Conservation (phyloP, 139 green algal genomes). For the Closterium sp. region DNA sequence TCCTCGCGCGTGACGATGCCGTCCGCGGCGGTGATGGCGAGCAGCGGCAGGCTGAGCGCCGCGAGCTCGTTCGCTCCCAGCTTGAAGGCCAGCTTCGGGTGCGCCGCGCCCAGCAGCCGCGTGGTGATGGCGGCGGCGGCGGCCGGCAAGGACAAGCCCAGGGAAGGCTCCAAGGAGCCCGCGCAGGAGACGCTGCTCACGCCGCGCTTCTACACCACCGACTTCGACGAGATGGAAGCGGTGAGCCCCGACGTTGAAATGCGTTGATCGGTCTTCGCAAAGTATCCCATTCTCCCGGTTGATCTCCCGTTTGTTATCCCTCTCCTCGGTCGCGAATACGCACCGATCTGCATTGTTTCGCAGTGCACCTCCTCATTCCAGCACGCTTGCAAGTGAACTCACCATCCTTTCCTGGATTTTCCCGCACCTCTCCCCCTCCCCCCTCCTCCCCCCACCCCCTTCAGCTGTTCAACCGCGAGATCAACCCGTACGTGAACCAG, state of each 20-base stretch:
- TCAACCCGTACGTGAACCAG: constrained; percentile 92
- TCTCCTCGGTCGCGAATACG: too few species aligned
- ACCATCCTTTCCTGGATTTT: too few species aligned
- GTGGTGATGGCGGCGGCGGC: not conserved
- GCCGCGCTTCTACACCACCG: constrained; percentile 97
- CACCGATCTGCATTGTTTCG: too few species aligned
- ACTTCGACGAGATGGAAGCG: constrained; percentile 97
- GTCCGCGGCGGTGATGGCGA: not conserved
- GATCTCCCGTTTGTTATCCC: too few species aligned
- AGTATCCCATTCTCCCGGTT: too few species aligned
- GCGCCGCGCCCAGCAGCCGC: not conserved
- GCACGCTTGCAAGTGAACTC: too few species aligned
- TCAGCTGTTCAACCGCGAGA: constrained; percentile 87
- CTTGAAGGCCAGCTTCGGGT: not conserved
- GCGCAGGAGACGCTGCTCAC: constrained; percentile 85
- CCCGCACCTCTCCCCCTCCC: too few species aligned
- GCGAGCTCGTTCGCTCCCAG: not conserved
- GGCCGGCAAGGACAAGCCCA: constrained; percentile 18
- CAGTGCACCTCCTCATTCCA: too few species aligned
- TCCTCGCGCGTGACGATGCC: not conserved
- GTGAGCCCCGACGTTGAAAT: too few species aligned
- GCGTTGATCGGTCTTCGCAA: too few species aligned
- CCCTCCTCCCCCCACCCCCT: not conserved
- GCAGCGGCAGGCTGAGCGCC: not conserved
- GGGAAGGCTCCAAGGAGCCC: constrained; percentile 67